Conservation (phyloP, 306 rosid genomes). For the Quercus wislizeni region DNA sequence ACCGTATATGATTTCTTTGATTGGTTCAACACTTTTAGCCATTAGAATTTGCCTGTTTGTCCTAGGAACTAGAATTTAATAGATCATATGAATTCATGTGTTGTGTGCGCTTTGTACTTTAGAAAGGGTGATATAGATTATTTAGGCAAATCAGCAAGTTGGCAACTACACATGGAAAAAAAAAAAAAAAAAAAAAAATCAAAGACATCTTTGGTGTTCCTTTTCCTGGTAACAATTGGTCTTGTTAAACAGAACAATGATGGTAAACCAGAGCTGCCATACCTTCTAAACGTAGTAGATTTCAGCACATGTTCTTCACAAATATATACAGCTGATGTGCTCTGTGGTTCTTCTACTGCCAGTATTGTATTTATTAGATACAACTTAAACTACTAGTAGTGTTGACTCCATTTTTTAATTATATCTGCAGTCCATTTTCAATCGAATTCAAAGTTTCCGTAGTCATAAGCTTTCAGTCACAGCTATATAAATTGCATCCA, state of each 20-base stretch:
- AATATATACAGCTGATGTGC: background rate
- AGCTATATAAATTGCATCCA: constrained; percentile 60
- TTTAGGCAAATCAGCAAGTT: too few species aligned
- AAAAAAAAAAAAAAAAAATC: too few species aligned
- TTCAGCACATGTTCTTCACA: background rate
- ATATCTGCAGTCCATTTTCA: constrained; percentile 78
- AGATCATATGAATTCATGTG: too few species aligned
- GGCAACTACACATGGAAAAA: too few species aligned
- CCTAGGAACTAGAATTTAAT: too few species aligned
- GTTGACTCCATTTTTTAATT: constrained; percentile 3
- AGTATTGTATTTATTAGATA: background rate
- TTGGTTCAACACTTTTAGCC: too few species aligned
- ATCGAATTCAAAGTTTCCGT: constrained; percentile 76
- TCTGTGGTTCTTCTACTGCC: background rate
- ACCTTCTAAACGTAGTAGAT: background rate
- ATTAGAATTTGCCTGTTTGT: too few species aligned
- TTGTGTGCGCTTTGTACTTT: too few species aligned
- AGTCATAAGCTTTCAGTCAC: constrained; percentile 72
- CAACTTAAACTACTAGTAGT: background rate
- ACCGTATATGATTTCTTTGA: too few species aligned
- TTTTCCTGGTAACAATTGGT: background rate
- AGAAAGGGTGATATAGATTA: too few species aligned
- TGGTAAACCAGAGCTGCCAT: background rate
- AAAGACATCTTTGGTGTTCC: background rate
- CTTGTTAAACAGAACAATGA: background rate